These are phyloP conservation scores for Plantago ovata DNA, from an alignment of 257 asterid species.

Conservation along the genomic window DNA sequence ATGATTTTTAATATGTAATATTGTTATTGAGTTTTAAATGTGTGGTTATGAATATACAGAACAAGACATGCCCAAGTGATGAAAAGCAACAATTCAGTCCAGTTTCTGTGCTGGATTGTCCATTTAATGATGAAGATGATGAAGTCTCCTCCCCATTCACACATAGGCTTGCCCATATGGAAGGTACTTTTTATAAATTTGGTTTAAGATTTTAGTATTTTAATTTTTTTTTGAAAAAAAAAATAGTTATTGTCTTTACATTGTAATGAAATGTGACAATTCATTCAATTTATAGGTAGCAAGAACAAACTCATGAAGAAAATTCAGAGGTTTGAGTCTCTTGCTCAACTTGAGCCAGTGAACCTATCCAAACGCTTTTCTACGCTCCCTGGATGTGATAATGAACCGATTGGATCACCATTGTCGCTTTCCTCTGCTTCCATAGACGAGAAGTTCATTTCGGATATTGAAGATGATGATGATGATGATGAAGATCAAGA, in stretches of 20 bases:
- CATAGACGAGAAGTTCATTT: constrained; percentile 17
- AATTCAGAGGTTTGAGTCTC: constrained; percentile 53
- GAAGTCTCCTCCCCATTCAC: constrained; percentile 69
- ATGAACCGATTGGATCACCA: constrained; percentile 32
- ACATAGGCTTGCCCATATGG: constrained; percentile 38
- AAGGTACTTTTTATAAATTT: constrained; percentile 36
- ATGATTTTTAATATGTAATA: background rate
- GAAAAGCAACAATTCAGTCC: constrained; percentile 90
- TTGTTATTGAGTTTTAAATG: constrained; percentile 1
- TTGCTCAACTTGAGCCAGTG: constrained; percentile 57
- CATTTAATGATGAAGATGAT: constrained; percentile 74
- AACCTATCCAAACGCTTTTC: constrained; percentile 44
- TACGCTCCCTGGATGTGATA: constrained; percentile 34
- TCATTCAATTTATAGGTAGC: constrained; percentile 39
- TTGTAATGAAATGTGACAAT: background rate
- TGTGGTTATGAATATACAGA: constrained; percentile 17
- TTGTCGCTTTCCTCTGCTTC: constrained; percentile 21
- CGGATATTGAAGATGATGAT: constrained; percentile 27
- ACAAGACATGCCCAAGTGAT: constrained; percentile 51
- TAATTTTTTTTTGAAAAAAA: background rate
- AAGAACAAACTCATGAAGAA: constrained; percentile 57
- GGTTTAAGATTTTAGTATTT: too few species aligned
- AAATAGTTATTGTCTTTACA: background rate
- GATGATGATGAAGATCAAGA: constrained; percentile 19
- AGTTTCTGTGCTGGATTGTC: constrained; percentile 72